These are phyloP conservation scores for Astrocystis sublimbata DNA, from an alignment of 495 filamentous ascomycete genomes.

Conservation along the genomic window DNA sequence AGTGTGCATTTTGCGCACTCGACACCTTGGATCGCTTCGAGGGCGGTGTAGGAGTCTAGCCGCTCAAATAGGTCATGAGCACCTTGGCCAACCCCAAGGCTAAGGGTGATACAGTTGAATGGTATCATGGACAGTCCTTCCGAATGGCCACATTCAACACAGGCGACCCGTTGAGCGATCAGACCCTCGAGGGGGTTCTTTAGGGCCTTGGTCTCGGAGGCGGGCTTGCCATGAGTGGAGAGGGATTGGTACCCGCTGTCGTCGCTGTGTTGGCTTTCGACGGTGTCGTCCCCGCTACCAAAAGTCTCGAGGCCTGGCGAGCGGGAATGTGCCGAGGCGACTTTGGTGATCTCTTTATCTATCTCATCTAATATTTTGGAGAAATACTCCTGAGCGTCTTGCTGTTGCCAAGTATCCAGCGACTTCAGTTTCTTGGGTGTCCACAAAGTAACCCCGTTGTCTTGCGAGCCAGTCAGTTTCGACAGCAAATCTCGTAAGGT, in stretches of 20 bases:
- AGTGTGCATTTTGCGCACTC: slow-evolving; percentile 92
- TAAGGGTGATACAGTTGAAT: slow-evolving; percentile 92
- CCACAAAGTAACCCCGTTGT: slow-evolving; percentile 73
- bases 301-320: slow-evolving; percentile 35
- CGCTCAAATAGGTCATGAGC: slow-evolving; percentile 71
- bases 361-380: slow-evolving; percentile 85
- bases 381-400: slow-evolving; percentile 98
- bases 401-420: slow-evolving; percentile 93
- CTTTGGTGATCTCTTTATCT: slow-evolving; percentile 69
- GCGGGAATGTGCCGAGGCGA: slow-evolving; percentile 42
- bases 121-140: slow-evolving; percentile 85
- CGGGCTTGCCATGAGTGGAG: slow-evolving; percentile 25
- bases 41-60: slow-evolving; percentile 77
- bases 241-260: slow-evolving; percentile 52
- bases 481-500: slow-evolving; percentile 64
- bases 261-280: slow-evolving; percentile 46
- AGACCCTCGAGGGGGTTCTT: slow-evolving; percentile 80
- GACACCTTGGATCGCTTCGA: slow-evolving; percentile 84
- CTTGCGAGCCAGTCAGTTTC: slow-evolving; percentile 64
- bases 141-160: slow-evolving; percentile 79
- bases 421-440: slow-evolving; percentile 74
- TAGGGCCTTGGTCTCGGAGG: slow-evolving; percentile 23
- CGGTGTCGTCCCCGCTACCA: slow-evolving; percentile 35
- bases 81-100: slow-evolving; percentile 56
- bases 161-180: slow-evolving; percentile 86